Evolutionary conservation across 148 eudicot genomes (phyloP).

Genomic region (Talinum fruticosum): DNA sequence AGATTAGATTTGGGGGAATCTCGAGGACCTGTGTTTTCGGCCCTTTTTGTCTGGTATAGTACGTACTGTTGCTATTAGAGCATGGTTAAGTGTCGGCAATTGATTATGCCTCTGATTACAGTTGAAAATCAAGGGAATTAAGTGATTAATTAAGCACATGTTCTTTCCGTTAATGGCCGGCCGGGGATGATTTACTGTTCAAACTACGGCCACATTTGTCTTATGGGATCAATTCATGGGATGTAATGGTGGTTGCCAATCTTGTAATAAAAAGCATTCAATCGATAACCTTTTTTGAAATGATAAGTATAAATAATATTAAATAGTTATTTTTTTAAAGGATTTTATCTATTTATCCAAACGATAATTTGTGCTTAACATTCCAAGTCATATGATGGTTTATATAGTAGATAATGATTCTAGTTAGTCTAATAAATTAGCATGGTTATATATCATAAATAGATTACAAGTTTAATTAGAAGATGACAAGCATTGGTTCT

Average conservation of each 20-base stretch:
- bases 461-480: too few species aligned
- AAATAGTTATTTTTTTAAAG: too few species aligned
- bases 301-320: too few species aligned
- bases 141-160: neutral
- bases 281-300: slow-evolving; percentile 11
- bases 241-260: slow-evolving; percentile 2
- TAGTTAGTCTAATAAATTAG: too few species aligned
- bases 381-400: too few species aligned
- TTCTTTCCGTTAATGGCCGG: slow-evolving; percentile 15
- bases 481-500: too few species aligned
- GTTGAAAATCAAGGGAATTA: neutral
- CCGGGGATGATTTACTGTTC: neutral
- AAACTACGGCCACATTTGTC: slow-evolving; percentile 1
- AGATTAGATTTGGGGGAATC: neutral
- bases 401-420: too few species aligned
- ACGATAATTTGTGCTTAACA: too few species aligned
- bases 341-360: too few species aligned
- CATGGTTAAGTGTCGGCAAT: neutral
- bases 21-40: neutral
- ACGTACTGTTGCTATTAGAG: neutral
- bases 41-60: slow-evolving; percentile 9
- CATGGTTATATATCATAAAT: too few species aligned
- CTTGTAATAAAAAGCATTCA: neutral
- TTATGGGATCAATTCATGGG: slow-evolving; percentile 25
- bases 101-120: neutral